These are phyloP conservation scores for Puccinia horiana DNA, from an alignment of 1,284 basidiomycete genomes.

Conservation along the genomic window DNA sequence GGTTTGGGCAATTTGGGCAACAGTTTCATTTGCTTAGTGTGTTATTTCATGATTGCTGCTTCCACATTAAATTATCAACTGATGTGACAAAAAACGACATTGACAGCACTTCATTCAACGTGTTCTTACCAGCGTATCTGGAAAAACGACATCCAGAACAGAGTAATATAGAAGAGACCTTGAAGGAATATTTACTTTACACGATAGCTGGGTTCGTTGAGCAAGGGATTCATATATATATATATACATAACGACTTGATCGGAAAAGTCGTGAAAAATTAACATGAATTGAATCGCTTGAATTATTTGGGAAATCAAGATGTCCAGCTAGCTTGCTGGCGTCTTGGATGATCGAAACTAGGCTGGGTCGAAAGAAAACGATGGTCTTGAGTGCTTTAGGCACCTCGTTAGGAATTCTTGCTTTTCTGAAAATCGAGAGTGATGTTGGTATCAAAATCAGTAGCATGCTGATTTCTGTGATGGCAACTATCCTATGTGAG, in stretches of 20 bases:
- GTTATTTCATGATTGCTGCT: slow-evolving; percentile 63
- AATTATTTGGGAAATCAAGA: slow-evolving; percentile 24
- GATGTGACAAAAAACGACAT: not conserved
- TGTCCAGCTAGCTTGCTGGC: slow-evolving; percentile 67
- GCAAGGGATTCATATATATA: slow-evolving; percentile 23
- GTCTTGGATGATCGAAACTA: slow-evolving; percentile 80
- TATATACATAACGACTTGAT: slow-evolving; percentile 22
- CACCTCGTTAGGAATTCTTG: slow-evolving; percentile 75
- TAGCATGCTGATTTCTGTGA: slow-evolving; percentile 77
- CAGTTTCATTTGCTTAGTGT: slow-evolving; percentile 57
- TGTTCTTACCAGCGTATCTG: slow-evolving; percentile 85
- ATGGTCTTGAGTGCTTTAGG: slow-evolving; percentile 76
- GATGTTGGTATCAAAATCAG: slow-evolving; percentile 71
- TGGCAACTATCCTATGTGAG: slow-evolving; percentile 68
- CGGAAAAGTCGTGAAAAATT: not conserved
- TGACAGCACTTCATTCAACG: slow-evolving; percentile 89
- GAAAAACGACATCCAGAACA: slow-evolving; percentile 63
- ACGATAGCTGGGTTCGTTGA: slow-evolving; percentile 79
- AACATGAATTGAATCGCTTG: slow-evolving; percentile 8
- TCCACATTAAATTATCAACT: slow-evolving; percentile 65
- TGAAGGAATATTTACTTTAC: slow-evolving; percentile 80
- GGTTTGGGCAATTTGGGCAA: slow-evolving; percentile 80
- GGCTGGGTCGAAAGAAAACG: slow-evolving; percentile 73
- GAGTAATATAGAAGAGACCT: slow-evolving; percentile 63
- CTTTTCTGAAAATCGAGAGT: slow-evolving; percentile 69